These are phyloP conservation scores for Sparassis latifolia DNA, from an alignment of 1,284 basidiomycete genomes.

Conservation along the genomic window DNA sequence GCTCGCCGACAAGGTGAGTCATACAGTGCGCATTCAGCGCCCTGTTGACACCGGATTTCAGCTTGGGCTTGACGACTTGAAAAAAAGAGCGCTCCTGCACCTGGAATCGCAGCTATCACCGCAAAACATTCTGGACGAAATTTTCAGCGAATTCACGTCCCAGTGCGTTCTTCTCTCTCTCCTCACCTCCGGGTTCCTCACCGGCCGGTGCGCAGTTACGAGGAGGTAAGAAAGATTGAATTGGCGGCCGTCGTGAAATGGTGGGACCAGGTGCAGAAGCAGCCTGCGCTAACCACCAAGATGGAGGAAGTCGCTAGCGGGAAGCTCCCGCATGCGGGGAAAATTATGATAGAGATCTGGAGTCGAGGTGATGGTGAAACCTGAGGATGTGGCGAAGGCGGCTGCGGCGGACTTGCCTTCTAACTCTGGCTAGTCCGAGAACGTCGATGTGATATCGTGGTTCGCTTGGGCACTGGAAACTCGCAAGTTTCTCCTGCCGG, in stretches of 20 bases:
- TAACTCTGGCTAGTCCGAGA: no score
- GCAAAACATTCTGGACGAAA: constrained; percentile 9
- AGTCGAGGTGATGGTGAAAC: not conserved
- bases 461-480: no score
- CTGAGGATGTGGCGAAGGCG: no score
- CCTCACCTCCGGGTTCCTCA: not conserved
- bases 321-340: constrained; percentile 4
- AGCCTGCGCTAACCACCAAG: constrained; percentile 4
- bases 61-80: constrained; percentile 11
- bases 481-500: no score
- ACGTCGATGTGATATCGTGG: no score
- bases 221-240: constrained; percentile 6
- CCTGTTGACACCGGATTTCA: not conserved
- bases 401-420: no score
- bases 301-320: constrained; percentile 9
- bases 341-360: constrained; percentile 6
- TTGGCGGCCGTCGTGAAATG: constrained; percentile 5
- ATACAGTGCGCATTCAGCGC: not conserved
- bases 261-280: constrained; percentile 4
- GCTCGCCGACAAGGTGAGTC: constrained; percentile 7
- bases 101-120: constrained; percentile 10
- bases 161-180: constrained; percentile 3
- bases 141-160: constrained; percentile 16
- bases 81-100: constrained; percentile 10
- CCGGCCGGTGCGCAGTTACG: constrained; percentile 1